phyloP scores from a whole-genome alignment of 352 stramenopile species.

The Pythium scleroteichum region DNA sequence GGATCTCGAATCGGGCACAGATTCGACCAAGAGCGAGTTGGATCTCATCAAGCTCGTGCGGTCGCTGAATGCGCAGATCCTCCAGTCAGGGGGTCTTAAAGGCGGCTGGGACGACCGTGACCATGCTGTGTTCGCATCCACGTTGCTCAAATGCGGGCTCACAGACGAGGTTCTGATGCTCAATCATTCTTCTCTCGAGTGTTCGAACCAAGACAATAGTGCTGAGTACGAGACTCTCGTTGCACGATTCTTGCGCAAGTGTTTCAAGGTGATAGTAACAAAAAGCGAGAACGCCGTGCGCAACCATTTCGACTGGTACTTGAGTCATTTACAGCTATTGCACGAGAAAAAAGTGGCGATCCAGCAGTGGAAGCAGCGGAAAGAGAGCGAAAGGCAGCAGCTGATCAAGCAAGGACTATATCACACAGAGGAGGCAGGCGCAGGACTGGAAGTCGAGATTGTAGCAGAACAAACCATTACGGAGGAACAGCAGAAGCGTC shows the following conservation, averaged over 20 bases:
- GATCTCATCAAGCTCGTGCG: constrained; percentile 53
- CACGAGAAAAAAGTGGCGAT: constrained; percentile 68
- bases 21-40: constrained; percentile 11
- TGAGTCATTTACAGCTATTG: constrained; percentile 47
- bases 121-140: constrained; percentile 42
- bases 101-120: constrained; percentile 64
- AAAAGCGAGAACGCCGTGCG: constrained; percentile 54
- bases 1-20: neutral
- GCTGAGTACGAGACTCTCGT: constrained; percentile 48
- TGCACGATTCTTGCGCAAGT: constrained; percentile 51
- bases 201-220: constrained; percentile 20
- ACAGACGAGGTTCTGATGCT: constrained; percentile 44
- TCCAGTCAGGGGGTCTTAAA: constrained; percentile 51
- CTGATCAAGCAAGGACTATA: constrained; percentile 48
- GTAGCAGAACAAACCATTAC: neutral
- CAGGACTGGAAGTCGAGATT: neutral
- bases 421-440: neutral
- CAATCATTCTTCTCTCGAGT: constrained; percentile 16
- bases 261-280: constrained; percentile 52
- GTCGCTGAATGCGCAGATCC: constrained; percentile 50
- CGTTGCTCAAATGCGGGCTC: constrained; percentile 51
- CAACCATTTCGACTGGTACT: constrained; percentile 70
- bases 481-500: constrained; percentile 9
- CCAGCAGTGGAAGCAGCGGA: constrained; percentile 51
- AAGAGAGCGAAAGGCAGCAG: constrained; percentile 46